phyloP scores from a whole-genome alignment of 345 rosid species.

The Syzygium aromaticum region DNA sequence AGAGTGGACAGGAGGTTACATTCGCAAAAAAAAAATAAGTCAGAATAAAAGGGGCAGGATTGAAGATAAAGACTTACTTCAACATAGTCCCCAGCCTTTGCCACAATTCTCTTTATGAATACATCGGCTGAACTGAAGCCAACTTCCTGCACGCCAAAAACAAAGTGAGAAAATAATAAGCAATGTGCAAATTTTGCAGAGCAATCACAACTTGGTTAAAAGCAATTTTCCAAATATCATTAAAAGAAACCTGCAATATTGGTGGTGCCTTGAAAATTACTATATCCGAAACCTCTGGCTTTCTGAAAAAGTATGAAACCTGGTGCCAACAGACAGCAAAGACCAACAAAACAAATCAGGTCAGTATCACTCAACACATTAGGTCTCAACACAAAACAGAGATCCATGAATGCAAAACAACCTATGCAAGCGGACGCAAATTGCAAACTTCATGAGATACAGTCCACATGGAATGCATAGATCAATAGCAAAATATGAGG shows the following conservation, averaged over 20 bases:
- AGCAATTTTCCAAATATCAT: background rate
- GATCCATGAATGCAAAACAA: background rate
- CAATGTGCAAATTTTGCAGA: background rate
- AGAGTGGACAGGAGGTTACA: background rate
- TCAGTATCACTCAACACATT: background rate
- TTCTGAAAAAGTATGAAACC: slow-evolving; percentile 80
- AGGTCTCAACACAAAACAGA: background rate
- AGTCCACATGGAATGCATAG: background rate
- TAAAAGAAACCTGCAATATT: slow-evolving; percentile 40
- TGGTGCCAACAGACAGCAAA: slow-evolving; percentile 3
- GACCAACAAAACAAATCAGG: background rate
- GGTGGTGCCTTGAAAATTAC: slow-evolving; percentile 88
- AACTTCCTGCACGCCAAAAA: slow-evolving; percentile 31
- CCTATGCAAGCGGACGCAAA: background rate
- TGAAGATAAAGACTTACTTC: slow-evolving; percentile 42
- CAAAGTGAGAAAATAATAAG: background rate
- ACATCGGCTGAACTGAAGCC: slow-evolving; percentile 57
- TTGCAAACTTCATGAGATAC: background rate
- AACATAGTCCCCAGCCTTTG: slow-evolving; percentile 76
- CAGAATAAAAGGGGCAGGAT: background rate
- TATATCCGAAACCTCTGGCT: slow-evolving; percentile 80
- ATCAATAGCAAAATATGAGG: background rate
- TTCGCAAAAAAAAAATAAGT: background rate
- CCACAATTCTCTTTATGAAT: slow-evolving; percentile 83
- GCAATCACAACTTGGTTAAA: background rate